Evolutionary conservation across 2,329 filamentous ascomycete species (phyloP), one percentile per base, ranked within the genome.

Genomic region (Fonsecaea monophora): DNA sequence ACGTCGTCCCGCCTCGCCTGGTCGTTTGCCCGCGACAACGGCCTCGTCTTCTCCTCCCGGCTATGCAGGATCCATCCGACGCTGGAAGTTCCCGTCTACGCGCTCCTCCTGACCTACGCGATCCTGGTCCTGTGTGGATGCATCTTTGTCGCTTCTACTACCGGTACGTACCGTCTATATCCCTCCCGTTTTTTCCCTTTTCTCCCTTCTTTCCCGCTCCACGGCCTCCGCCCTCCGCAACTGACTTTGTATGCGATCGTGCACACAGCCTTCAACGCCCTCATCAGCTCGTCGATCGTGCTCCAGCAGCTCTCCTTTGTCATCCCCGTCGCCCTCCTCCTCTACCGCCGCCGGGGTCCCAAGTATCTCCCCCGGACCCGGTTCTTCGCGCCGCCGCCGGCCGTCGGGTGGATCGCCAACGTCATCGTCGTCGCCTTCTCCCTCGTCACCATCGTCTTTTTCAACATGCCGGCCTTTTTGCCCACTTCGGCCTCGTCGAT

Each of bases 261-360:
- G 25, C 25, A 25, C 25, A 25, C 32, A 15, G 85, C 84, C 3
- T 87, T 87, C 75, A 80, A 82, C 69, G 84, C 85, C 70, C 80
- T 87, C 32, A 82, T 86, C 5, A 84, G 84, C 35, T 86, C 83
- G 45, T 87, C 86, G 73, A 83, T 86, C 66, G 83, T 86, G 69
- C 77, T 87, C 13, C 85, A 84, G 6, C 82, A 82, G 40, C 77
- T 84, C 10, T 86, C 84, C 0, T 87, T 87, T 71, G 81, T 83
- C 13, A 66, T 68, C 32, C 66, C 66, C 6, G 53, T 61, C n/a
- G 37, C 38, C 15, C 40, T 66, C 15, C 62, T 68, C 21, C 18
- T 68, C 15, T 57, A 62, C 42, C 58, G 59, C 2, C 25, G 58
- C 13, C 62, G 66, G 9, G 40, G 37, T 6, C 32, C 18, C 12